Base-by-base conservation (phyloP, 2,329 filamentous ascomycete genomes). In the Penicillium hordei region DNA sequence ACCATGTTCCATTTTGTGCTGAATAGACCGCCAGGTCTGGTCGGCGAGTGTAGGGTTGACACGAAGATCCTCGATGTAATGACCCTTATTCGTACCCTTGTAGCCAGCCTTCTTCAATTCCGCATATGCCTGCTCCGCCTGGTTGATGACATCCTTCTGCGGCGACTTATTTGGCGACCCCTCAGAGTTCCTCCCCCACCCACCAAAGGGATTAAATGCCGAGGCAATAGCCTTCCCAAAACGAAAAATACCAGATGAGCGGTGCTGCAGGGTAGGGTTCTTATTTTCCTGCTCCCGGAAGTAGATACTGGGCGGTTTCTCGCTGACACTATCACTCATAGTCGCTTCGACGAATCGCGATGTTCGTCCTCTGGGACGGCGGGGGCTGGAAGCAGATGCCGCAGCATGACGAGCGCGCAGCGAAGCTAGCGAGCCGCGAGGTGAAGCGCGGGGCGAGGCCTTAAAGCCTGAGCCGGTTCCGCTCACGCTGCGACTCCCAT, bases 261-360 rank as follows among this genome's bases (percentile, higher is more conserved):
- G 71, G 15, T 70, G 61, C 23, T 65, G 67, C 13, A 65, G 62
- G 10, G 59, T 52, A 12, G 62, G 46, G 3, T 63, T 63, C 36
- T 67, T 68, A 12, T 63, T 57, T 13, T 75, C 69, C 7, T 76
- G 48, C 10, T 57, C 54, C 21, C 38, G 85, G 42, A 89, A 80
- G 72, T 89, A 92, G 40, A 85, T 81, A 44, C 83, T 81, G 0
- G 90, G 90, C 29, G 91, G 91, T 58, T 81, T 83, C 58, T 85
- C 82, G 68, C 89, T 93, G 33, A 84, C 80, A 63, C 89, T 86
- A 74, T 95, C 90, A 69, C 88, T 91, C 90, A 96, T 93, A 68
- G 89, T 93, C 40, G 89, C 92, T 76, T 96, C 92, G 38, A 83
- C 74, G 64, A 89, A 89, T 54, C 77, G 88, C 68, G 83, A 95